Percentiles rank a stretch among this genome's conserved stretches.
Evolutionary conservation across 2,329 filamentous ascomycete genomes (phyloP).

Genomic region (Trichoderma sp.): DNA sequence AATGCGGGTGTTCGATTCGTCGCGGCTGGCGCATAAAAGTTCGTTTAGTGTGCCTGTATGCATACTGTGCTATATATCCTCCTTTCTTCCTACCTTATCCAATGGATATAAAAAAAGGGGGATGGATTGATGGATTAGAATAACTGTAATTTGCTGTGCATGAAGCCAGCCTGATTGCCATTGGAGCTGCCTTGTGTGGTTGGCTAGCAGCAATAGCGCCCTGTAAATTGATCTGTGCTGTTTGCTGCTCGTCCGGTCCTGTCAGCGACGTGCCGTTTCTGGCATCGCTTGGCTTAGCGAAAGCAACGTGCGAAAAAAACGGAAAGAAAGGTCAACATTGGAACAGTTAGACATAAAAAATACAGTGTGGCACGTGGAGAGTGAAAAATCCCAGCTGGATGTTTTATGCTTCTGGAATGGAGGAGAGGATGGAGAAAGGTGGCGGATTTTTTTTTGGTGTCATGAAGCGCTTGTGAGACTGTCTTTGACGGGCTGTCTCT

Average conservation of each 20-base stretch:
- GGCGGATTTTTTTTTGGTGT: neutral
- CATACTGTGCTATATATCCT: neutral
- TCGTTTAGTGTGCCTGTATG: neutral
- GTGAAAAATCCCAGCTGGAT: neutral
- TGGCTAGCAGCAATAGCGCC: neutral
- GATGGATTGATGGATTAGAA: neutral
- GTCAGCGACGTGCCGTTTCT: neutral
- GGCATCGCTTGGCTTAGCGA: neutral
- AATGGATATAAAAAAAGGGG: neutral
- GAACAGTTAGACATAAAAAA: too few relatives aligned
- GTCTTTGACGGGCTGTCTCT: too few relatives aligned
- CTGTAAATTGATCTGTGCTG: neutral
- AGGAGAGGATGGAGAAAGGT: neutral
- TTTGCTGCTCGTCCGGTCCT: neutral
- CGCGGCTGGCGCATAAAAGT: neutral
- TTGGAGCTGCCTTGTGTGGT: neutral
- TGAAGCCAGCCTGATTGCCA: neutral
- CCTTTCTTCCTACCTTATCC: neutral
- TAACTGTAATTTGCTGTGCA: neutral
- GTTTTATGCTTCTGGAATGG: neutral
- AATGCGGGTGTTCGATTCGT: neutral
- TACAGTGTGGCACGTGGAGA: neutral
- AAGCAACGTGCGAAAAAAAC: neutral
- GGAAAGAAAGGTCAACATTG: too few relatives aligned
- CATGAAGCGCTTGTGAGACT: neutral